These are phyloP conservation scores for Eremochloa ophiuroides DNA, from an alignment of 176 grass and related monocot species.

Conservation along the genomic window DNA sequence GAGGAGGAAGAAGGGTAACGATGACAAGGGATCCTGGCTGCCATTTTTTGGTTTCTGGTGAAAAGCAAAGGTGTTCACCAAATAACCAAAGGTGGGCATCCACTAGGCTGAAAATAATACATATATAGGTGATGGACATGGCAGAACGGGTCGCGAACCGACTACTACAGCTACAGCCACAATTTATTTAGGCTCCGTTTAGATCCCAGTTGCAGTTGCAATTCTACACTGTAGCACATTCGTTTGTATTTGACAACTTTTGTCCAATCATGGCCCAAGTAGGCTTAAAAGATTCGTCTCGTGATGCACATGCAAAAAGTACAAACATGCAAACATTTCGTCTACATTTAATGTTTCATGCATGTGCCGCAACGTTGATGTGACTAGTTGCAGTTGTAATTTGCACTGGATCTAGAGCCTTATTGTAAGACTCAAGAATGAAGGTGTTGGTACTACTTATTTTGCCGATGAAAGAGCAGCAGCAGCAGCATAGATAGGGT, in stretches of 20 bases:
- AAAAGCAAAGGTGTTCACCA: not conserved
- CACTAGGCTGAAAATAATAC: not conserved
- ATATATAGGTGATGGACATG: slow-evolving; percentile 1
- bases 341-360: no score
- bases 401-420: no score
- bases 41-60: slow-evolving; percentile 29
- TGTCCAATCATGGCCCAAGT: no score
- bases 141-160: not conserved
- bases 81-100: not conserved
- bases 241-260: no score
- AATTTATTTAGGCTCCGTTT: no score
- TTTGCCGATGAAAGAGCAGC: not conserved
- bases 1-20: not conserved
- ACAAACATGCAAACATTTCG: no score
- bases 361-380: no score
- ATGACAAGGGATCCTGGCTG: slow-evolving; percentile 4
- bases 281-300: no score
- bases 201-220: no score
- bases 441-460: not conserved
- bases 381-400: no score
- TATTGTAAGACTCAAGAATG: not conserved
- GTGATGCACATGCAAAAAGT: no score
- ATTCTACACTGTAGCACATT: no score
- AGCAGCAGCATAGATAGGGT: not conserved
- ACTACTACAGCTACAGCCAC: not conserved